Base-by-base conservation (phyloP, 352 stramenopile genomes). In the Pythium guiyangense region DNA sequence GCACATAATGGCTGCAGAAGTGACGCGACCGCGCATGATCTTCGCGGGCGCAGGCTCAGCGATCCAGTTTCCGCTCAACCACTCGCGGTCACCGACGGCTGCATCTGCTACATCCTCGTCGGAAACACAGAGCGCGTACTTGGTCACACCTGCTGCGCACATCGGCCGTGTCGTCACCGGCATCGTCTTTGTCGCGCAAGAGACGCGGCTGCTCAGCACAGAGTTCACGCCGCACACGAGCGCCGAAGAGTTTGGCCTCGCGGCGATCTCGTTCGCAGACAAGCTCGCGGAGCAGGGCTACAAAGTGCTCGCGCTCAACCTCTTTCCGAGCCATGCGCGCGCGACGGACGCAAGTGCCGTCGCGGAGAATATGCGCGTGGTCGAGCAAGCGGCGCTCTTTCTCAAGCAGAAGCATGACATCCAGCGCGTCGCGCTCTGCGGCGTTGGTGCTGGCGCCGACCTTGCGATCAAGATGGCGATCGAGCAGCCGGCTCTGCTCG, bases 201-300 rank as follows among this genome's bases (percentile, higher is more conserved):
- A 72, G 34, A 57, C 47, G 31, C 59, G 52, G 15, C 11, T 61
- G 37, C 52, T 69, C 34, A 74, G 59, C 27, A 69, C 63, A 52
- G 67, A 67, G 35, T 71, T 84, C 47, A 12, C 37, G 14, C 8
- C 58, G 26, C 43, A 57, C 37, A 46, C 39, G 3, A 18, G 59
- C 4, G 59, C 60, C 15, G 66, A 81, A 17, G 55, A 58, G 18
- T 88, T 90, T 51, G 72, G 75, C 0, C 70, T 88, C 40, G 77
- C 79, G 18, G 73, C 67, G 44, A 64, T 88, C 52, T 82, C 80
- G 5, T 96, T 94, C 60, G 86, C 86, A 5, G 86, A 96, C 62
- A 92, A 93, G 46, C 64, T 96, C 49, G 84, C 84, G 4, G 86
- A 96, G 56, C 86, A 96, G 60, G 83, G 84, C 52, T 96, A 94